Evolutionary conservation across 192 early-diverging fungal genomes (phyloP), one percentile per base, ranked within the genome.

Genomic region (Rhizophagus clarus): DNA sequence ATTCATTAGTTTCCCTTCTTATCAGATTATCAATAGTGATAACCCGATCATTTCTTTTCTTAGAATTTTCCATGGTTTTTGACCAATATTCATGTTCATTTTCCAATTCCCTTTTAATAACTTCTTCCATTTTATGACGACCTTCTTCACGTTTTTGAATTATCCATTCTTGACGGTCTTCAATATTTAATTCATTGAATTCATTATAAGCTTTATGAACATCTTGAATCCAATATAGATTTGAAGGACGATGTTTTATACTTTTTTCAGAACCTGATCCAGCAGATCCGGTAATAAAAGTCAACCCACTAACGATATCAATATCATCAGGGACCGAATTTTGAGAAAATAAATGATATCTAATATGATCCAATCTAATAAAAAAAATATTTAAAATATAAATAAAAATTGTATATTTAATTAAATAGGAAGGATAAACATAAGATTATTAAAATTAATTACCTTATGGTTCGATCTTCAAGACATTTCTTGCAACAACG

Each of bases 311-410:
- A 28, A 72, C 12, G 28, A 72, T 72, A 28, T 72, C 12, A 17
- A 72, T 72, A 28, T 72, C 71, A 51, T 72, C 71, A 49, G 71
- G 45, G 20, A 72, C 24, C 20, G 45, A 72, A 72, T 49, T 11
- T 72, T 45, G 22, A 49, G 45, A 72, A 28, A 72, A 29, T 24
- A 72, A 11, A 26, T 47, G 40, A 72, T 42, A 24, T 12, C 24
- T 42, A 12, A 72, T 49, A 51, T 72, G 70, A 72, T 72, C 70
- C 24, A 72, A 49, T 49, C 70, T 69, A 37, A 69, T 4, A 37
- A 69, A 40, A 20, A 17, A 69, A 37, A 37, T 51, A 17, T 51
- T 47, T 11, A 11, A 51, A 51, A 15, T 17, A 0, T 17, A 15
- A 51, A 51, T 12, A 51, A 51, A n/a, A 51, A 51, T 14, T 14